These are phyloP conservation scores for Lizonia empirigonia DNA, from an alignment of 2,329 filamentous ascomycete species.

Conservation along the genomic window DNA sequence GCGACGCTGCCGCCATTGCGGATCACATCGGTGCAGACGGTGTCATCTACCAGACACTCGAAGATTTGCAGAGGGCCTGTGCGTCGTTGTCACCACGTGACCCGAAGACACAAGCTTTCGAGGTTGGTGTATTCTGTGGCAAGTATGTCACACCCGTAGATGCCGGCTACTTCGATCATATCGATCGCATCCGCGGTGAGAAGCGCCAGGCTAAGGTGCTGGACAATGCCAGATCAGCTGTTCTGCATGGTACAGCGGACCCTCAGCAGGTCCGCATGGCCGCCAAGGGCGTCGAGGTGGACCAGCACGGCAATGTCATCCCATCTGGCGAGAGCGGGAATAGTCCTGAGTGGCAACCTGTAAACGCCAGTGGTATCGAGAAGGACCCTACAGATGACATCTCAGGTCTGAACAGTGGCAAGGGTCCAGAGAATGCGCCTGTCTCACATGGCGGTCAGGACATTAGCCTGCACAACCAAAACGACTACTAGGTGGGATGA, in stretches of 20 bases:
- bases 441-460: conserved; percentile 53
- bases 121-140: conserved; percentile 91
- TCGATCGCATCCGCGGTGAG: conserved; percentile 73
- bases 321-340: conserved; percentile 49
- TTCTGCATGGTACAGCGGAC: conserved; percentile 66
- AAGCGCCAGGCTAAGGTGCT: conserved; percentile 70
- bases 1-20: conserved; percentile 65
- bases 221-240: conserved; percentile 67
- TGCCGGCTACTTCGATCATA: conserved; percentile 79
- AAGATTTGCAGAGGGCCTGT: conserved; percentile 81
- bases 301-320: conserved; percentile 62
- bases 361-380: conserved; percentile 26
- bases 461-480: conserved; percentile 65
- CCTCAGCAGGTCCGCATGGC: conserved; percentile 67
- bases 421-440: conserved; percentile 36
- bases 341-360: conserved; percentile 32
- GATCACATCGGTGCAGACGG: conserved; percentile 73
- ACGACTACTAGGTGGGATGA: conserved; percentile 40
- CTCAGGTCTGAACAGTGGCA: conserved; percentile 19
- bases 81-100: conserved; percentile 69
- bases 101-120: conserved; percentile 69
- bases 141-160: conserved; percentile 82
- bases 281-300: conserved; percentile 64
- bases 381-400: conserved; percentile 24
- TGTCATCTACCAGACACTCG: conserved; percentile 77